These are phyloP conservation scores for Blastobotrys peoriensis DNA, from an alignment of 805 yeast genomes.

Conservation along the genomic window DNA sequence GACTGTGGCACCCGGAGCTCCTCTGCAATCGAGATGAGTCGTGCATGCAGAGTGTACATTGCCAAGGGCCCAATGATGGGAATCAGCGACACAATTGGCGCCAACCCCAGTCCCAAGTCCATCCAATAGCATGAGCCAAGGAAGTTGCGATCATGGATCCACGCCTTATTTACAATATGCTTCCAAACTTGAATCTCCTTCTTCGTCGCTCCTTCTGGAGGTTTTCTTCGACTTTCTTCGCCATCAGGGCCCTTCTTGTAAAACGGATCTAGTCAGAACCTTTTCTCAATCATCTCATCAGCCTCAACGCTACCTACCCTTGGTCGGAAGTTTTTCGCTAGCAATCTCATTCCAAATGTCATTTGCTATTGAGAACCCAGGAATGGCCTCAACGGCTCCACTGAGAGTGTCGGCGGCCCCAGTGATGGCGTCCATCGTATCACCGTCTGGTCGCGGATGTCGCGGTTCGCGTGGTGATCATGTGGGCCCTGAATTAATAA, in stretches of 20 bases:
- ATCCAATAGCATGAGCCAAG: constrained; percentile 57
- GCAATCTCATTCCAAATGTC: constrained; percentile 63
- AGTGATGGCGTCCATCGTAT: background rate
- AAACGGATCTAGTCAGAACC: constrained; percentile 25
- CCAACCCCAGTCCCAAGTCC: constrained; percentile 73
- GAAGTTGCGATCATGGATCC: constrained; percentile 81
- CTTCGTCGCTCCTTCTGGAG: constrained; percentile 53
- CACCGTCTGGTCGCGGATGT: no score
- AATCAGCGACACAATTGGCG: constrained; percentile 61
- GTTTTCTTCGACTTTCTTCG: constrained; percentile 47
- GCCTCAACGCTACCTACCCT: constrained; percentile 26
- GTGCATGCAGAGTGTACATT: constrained; percentile 73
- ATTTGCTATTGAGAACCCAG: constrained; percentile 52
- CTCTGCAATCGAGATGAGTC: constrained; percentile 58
- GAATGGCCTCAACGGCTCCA: constrained; percentile 38
- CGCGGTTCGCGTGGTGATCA: no score
- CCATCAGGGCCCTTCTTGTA: constrained; percentile 39
- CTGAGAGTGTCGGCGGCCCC: constrained; percentile 33
- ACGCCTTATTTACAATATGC: constrained; percentile 66
- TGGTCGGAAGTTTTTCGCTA: constrained; percentile 55
- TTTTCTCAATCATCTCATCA: background rate
- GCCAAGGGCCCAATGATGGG: constrained; percentile 82
- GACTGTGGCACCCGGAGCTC: constrained; percentile 52
- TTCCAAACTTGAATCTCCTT: constrained; percentile 68
- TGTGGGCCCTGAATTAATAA: no score